Percentiles rank a stretch among this genome's conserved stretches.
Conservation (phyloP, 768 basidiomycete species). For the Termitomyces sp. region DNA sequence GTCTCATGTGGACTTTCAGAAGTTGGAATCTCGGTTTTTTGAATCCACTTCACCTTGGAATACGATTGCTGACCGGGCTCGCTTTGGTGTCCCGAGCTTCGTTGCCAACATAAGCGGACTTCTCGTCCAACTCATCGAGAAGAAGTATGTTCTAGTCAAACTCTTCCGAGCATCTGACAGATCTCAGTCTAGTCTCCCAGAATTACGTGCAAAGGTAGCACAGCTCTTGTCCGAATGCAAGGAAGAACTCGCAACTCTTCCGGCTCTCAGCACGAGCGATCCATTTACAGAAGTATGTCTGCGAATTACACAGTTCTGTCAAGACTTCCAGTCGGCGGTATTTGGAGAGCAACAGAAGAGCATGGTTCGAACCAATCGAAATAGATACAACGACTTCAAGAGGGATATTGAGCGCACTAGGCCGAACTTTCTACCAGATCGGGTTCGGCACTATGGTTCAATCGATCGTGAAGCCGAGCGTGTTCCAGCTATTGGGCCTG, state of each 20-base stretch:
- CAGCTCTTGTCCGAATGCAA: constrained; percentile 33
- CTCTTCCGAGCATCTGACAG: neutral
- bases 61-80: constrained; percentile 35
- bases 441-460: neutral
- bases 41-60: constrained; percentile 49
- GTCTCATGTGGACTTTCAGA: constrained; percentile 34
- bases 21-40: constrained; percentile 44
- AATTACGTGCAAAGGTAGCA: constrained; percentile 36
- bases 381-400: constrained; percentile 31
- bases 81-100: constrained; percentile 57
- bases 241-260: constrained; percentile 35
- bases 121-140: constrained; percentile 50
- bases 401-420: constrained; percentile 32
- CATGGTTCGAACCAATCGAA: constrained; percentile 33
- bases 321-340: constrained; percentile 29
- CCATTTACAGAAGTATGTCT: constrained; percentile 44
- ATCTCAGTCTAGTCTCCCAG: constrained; percentile 41
- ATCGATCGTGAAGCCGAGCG: neutral
- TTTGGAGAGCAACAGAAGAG: constrained; percentile 30
- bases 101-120: constrained; percentile 49
- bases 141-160: constrained; percentile 36
- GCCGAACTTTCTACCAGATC: constrained; percentile 36
- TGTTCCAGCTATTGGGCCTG: neutral
- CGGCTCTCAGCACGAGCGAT: constrained; percentile 32
- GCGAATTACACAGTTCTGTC: constrained; percentile 43